Percentiles rank a stretch among this genome's conserved stretches.
Evolutionary conservation across 768 basidiomycete genomes (phyloP).

Genomic region (Tulasnella sp.): DNA sequence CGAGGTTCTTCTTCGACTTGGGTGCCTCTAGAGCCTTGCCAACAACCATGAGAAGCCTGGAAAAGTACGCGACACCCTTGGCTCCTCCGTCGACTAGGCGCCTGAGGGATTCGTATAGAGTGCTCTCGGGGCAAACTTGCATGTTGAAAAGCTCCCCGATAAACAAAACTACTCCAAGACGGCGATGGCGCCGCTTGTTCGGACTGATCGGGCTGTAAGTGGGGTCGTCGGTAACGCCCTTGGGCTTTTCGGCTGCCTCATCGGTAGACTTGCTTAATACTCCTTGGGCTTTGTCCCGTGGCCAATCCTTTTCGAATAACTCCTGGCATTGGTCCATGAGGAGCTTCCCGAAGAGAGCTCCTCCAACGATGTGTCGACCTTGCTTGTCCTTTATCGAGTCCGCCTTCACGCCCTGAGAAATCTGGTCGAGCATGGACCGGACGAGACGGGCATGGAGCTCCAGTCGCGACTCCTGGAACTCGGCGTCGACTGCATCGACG

Average conservation of each 20-base stretch:
- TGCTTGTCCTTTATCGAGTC: not conserved
- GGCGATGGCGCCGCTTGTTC: not conserved
- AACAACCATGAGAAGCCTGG: not conserved
- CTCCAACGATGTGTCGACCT: not conserved
- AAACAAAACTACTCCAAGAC: not conserved
- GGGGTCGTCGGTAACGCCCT: not conserved
- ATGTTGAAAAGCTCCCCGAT: slow-evolving; percentile 16
- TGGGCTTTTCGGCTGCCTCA: not conserved
- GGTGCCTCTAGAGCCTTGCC: not conserved
- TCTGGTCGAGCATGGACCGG: not conserved
- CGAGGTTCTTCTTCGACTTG: not conserved
- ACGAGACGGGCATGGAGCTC: not conserved
- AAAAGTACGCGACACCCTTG: not conserved
- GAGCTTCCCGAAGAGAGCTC: slow-evolving; percentile 1
- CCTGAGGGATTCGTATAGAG: not conserved
- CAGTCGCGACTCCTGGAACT: not conserved
- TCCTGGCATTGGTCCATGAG: not conserved
- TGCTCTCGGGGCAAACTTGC: not conserved
- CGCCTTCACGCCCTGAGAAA: not conserved
- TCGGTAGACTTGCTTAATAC: not conserved
- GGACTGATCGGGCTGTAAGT: not conserved
- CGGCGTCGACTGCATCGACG: not conserved
- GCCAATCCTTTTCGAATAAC: not conserved
- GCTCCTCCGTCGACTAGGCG: not conserved
- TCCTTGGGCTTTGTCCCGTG: not conserved